Evolutionary conservation across 2,329 filamentous ascomycete species (phyloP), one percentile per base, ranked within the genome.

Genomic region (Monilinia aucupariae): DNA sequence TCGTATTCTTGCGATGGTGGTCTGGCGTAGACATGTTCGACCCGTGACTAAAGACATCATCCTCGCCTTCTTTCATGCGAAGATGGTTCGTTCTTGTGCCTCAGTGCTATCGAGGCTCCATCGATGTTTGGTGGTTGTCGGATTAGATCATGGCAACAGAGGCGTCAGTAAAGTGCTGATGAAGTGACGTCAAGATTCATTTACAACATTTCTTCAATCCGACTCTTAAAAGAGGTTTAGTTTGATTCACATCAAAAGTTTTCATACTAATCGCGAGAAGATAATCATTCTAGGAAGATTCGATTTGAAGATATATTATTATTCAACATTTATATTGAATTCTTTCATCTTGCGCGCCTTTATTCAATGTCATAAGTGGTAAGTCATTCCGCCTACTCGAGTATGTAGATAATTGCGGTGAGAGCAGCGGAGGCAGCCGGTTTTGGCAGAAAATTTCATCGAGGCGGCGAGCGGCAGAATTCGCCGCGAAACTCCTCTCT

Each of bases 1-100:
- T 62, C 72, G 75, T 62, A 75, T 64, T 67, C 70, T 72, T 56
- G 75, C 72, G 22, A 69, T 34, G 32, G 64, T 39, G 34, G 64
- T 56, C 60, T 69, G 68, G 72, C 74, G 80, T 69, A 76, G 73
- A 73, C 76, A 80, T 66, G 77, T 72, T 69, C 79, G 78, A 75
- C 78, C 74, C 49, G 79, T 66, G 63, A 75, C 68, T 69, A 78
- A 74, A 68, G 73, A 75, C 71, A 75, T 70, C 71, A 75, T 70
- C 72, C 77, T 80, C 80, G 83, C 82, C 66, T 65, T 68, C 59
- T 51, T 58, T 27, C 64, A 41, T 47, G 32, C 37, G n/a, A 58
- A 37, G 41, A 47, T 34, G n/a, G 13, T 25, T 58, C 47, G 30
- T 47, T 58, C 43, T 45, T n/a, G 41, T 25, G 25, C 30, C 25